Evolutionary conservation across 331 rosid genomes (phyloP).

Genomic region (Rhamnella rubrinervis): DNA sequence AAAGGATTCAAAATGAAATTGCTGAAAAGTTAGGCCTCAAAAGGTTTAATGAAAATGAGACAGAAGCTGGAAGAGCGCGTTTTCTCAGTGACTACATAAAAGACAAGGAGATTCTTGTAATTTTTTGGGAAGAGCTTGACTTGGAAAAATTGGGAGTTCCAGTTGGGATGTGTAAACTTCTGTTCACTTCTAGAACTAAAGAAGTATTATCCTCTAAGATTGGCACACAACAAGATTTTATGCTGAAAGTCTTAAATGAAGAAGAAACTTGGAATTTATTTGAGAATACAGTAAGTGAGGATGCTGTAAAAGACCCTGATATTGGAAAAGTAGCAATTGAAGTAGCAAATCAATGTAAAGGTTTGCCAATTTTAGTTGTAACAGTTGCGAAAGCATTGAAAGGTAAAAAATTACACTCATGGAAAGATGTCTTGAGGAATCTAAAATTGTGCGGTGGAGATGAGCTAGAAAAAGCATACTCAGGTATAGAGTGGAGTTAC

Average conservation of each 20-base stretch:
- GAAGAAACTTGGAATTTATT: conserved; percentile 25
- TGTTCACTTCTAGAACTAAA: conserved; percentile 1
- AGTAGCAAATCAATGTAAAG: conserved; percentile 5
- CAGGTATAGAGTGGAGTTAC: neutral
- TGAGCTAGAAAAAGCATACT: neutral
- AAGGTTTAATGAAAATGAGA: neutral
- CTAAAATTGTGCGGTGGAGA: neutral
- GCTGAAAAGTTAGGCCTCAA: neutral
- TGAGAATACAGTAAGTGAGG: conserved; percentile 1
- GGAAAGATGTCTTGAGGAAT: neutral
- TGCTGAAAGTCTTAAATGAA: neutral
- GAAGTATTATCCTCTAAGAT: conserved; percentile 17
- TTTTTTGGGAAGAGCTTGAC: conserved; percentile 2
- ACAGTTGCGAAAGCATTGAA: too few relatives aligned
- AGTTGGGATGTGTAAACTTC: neutral
- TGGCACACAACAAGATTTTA: neutral
- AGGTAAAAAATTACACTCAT: neutral
- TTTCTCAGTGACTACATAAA: neutral
- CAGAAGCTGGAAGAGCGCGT: neutral
- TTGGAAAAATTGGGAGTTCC: neutral
- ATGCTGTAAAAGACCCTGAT: neutral
- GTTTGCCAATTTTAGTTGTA: conserved; percentile 26
- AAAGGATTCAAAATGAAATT: neutral
- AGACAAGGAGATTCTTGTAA: neutral
- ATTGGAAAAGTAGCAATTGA: neutral